Percentiles rank a stretch among this genome's conserved stretches.
Evolutionary conservation across 495 filamentous ascomycete species (phyloP).

Genomic region (Elasticomyces elasticus): DNA sequence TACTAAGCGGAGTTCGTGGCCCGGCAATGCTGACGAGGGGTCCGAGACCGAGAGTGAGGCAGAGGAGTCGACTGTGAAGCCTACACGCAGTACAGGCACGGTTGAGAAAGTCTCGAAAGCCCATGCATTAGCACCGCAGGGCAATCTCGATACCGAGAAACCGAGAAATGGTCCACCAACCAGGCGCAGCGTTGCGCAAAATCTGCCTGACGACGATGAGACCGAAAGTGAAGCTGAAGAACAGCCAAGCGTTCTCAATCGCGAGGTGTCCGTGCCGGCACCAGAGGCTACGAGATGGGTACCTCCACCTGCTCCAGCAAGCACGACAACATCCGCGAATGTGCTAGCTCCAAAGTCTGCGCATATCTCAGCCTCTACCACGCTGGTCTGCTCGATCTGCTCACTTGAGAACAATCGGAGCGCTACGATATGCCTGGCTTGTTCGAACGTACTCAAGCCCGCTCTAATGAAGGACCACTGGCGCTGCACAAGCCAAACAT

Average conservation of each 20-base stretch:
- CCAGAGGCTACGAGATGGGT: neutral
- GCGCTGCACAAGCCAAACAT: conserved; percentile 47
- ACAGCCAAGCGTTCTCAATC: too few relatives aligned
- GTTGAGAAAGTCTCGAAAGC: neutral
- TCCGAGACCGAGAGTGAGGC: conserved; percentile 16
- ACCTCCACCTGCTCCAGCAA: neutral
- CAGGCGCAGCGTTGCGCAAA: too few relatives aligned
- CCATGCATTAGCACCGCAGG: too few relatives aligned
- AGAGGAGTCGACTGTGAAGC: too few relatives aligned
- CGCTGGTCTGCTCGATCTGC: conserved; percentile 46
- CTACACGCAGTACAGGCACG: too few relatives aligned
- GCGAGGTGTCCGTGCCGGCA: too few relatives aligned
- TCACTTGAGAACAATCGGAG: conserved; percentile 46
- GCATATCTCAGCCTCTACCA: neutral
- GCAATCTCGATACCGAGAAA: too few relatives aligned
- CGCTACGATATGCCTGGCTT: conserved; percentile 50
- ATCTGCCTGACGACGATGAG: too few relatives aligned
- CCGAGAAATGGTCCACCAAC: too few relatives aligned
- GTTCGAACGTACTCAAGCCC: conserved; percentile 53
- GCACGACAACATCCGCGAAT: neutral
- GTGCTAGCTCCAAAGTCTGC: neutral
- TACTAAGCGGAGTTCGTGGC: neutral
- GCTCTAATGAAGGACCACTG: conserved; percentile 43
- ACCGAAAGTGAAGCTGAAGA: too few relatives aligned
- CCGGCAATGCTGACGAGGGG: neutral